These are phyloP conservation scores for Xanthoceras sorbifolium DNA, from an alignment of 345 rosid species.

Conservation along the genomic window DNA sequence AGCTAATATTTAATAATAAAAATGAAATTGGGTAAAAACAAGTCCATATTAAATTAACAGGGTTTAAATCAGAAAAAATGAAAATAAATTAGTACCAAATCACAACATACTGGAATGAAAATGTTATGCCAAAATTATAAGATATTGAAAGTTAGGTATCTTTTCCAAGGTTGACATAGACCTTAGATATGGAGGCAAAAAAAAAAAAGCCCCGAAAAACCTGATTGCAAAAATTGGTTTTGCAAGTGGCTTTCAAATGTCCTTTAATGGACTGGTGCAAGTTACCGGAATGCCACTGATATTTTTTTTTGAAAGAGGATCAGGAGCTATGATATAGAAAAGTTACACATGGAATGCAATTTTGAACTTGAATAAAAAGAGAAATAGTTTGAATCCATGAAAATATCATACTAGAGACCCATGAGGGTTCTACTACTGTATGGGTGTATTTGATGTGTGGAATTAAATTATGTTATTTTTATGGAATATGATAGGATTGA, in stretches of 20 bases:
- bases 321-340: background rate
- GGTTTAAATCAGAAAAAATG: too few species aligned
- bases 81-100: background rate
- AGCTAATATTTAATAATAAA: too few species aligned
- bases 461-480: too few species aligned
- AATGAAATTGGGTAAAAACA: too few species aligned
- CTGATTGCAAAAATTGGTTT: background rate
- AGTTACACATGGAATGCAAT: background rate
- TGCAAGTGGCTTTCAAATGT: background rate
- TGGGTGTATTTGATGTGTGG: too few species aligned
- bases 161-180: background rate
- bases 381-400: conserved; percentile 13
- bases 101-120: background rate
- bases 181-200: too few species aligned
- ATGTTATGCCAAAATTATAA: background rate
- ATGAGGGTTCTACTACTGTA: background rate
- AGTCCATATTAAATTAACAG: too few species aligned
- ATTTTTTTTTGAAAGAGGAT: conserved; percentile 10
- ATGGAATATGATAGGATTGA: too few species aligned
- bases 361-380: background rate
- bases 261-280: conserved; percentile 38
- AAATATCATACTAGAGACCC: conserved; percentile 14
- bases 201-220: background rate
- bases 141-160: background rate
- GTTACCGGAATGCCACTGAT: conserved; percentile 86